Evolutionary conservation across 1,139 yeast species (phyloP), one percentile per base, ranked within the genome.

Genomic region (Scheffersomyces parashehatae): DNA sequence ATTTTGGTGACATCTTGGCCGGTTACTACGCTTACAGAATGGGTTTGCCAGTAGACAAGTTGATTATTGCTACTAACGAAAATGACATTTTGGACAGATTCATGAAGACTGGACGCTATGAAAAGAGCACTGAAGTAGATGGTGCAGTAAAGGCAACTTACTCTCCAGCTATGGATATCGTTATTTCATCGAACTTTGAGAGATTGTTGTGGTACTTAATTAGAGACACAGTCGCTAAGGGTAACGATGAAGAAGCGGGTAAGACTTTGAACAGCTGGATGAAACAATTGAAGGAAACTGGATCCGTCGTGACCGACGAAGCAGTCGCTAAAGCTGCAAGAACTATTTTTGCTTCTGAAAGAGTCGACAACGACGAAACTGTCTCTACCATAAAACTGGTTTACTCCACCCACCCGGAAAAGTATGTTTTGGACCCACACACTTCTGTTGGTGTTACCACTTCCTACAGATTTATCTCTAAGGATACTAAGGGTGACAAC

Each of bases 91-190:
- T 93, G 60, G 89, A 93, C 67, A 83, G 99, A 69, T 95, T 93
- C 73, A 73, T 93, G 68, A 85, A 85, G 60, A 68, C 89, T 24
- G 98, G 97, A 49, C 77, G 81, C 52, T 93, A 93, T 60, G 90
- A 82, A 59, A 85, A 89, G 64, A 70, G 74, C 51, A 77, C 70
- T 35, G 73, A 69, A 34, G 77, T 76, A 37, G 53, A 52, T 11
- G 64, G 59, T 24, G 83, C 81, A 42, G 99, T 91, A 35, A 88
- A 86, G 63, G 89, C 95, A 20, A 91, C 99, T 13, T 74, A 84
- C 55, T 88, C 97, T 2, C 99, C 99, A 51, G 99, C 99, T 30
- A 93, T 93, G 99, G 99, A 93, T 65, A 93, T 93, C 56, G 79
- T 89, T 55, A 89, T 93, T 47, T 90, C 97, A 10, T 88, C 96